phyloP scores from a whole-genome alignment of 2,329 filamentous ascomycete genomes.

The Pseudogymnoascus verrucosus region DNA sequence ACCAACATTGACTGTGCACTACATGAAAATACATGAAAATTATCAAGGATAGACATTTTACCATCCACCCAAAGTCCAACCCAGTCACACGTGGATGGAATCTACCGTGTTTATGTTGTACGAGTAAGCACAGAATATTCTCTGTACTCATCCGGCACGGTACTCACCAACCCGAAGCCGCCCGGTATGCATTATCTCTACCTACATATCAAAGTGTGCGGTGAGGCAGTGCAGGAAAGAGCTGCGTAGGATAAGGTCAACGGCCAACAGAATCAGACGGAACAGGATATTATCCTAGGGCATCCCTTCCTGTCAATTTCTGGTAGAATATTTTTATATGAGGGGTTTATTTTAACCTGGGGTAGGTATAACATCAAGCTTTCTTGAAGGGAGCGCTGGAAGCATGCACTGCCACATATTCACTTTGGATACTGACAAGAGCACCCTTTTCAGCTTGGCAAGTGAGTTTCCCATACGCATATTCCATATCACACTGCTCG shows the following conservation, averaged over 20 bases:
- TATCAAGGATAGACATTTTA: conserved; percentile 2
- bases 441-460: not conserved
- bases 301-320: not conserved
- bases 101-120: not conserved
- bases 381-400: not conserved
- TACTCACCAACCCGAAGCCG: not conserved
- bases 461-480: not conserved
- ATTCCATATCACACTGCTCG: not conserved
- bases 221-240: not conserved
- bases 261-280: not conserved
- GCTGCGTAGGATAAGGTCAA: not conserved
- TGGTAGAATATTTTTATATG: not conserved
- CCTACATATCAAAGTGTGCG: not conserved
- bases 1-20: not conserved
- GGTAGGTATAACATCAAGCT: not conserved
- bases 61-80: not conserved
- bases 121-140: not conserved
- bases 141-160: not conserved
- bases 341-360: not conserved
- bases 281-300: not conserved
- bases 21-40: not conserved
- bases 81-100: conserved; percentile 2
- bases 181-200: not conserved
- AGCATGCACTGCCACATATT: not conserved
- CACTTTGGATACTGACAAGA: not conserved